Percentiles rank a stretch among this genome's conserved stretches.
Conservation (phyloP, 805 yeast genomes). For the Maudiozyma pseudohumilis region DNA sequence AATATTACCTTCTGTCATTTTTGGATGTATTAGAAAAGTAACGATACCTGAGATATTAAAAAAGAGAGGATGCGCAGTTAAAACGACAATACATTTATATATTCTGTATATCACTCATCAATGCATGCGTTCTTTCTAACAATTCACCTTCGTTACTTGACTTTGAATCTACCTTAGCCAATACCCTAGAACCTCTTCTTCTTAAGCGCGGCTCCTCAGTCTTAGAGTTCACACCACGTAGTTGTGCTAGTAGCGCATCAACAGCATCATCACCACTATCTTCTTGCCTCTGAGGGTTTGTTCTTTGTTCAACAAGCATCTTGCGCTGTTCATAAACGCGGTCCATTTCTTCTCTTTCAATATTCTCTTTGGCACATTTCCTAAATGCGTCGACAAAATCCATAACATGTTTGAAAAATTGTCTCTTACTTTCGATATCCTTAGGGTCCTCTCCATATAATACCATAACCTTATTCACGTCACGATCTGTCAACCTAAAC, state of each 20-base stretch:
- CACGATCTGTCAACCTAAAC: conserved; percentile 39
- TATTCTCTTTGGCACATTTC: conserved; percentile 54
- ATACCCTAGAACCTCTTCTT: conserved; percentile 12
- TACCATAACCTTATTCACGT: conserved; percentile 49
- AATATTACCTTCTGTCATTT: too few species aligned
- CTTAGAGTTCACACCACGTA: conserved; percentile 18
- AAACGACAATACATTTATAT: too few species aligned
- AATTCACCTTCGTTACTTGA: conserved; percentile 4
- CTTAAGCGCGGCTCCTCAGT: conserved; percentile 11
- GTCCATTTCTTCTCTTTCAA: conserved; percentile 58
- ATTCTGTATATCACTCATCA: conserved; percentile 23
- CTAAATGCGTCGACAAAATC: conserved; percentile 53
- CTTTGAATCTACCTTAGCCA: background rate
- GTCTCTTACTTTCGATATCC: conserved; percentile 43
- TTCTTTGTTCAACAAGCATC: conserved; percentile 32
- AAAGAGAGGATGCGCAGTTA: too few species aligned
- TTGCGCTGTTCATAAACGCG: conserved; percentile 56
- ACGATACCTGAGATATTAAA: too few species aligned
- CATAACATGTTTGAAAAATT: conserved; percentile 53
- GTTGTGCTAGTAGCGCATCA: conserved; percentile 18
- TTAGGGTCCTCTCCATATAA: conserved; percentile 62
- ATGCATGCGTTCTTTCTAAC: conserved; percentile 22
- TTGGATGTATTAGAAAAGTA: too few species aligned
- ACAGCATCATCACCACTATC: conserved; percentile 15
- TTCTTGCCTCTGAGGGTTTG: conserved; percentile 3